These are phyloP conservation scores for Micromonas pusilla DNA, from an alignment of 139 green algal genomes.

Conservation along the genomic window DNA sequence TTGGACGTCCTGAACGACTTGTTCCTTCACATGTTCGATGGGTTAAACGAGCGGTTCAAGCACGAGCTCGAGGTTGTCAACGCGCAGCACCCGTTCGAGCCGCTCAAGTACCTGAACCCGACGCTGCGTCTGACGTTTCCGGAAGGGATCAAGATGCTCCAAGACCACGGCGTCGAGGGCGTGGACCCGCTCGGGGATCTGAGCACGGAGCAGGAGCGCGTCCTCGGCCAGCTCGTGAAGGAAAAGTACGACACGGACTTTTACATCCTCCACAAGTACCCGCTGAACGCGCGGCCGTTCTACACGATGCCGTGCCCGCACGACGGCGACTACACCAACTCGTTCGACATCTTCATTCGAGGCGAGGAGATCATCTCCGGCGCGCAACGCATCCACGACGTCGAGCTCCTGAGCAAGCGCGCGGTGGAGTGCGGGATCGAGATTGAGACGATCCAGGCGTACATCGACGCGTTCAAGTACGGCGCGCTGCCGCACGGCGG, in stretches of 20 bases:
- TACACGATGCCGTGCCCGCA: slow-evolving; percentile 96
- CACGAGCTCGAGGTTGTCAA: slow-evolving; percentile 60
- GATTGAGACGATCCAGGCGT: slow-evolving; percentile 73
- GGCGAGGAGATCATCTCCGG: slow-evolving; percentile 97
- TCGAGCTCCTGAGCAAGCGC: slow-evolving; percentile 65
- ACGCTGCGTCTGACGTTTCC: slow-evolving; percentile 74
- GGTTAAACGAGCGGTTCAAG: slow-evolving; percentile 50
- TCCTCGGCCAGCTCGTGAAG: slow-evolving; percentile 84
- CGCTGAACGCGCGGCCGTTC: slow-evolving; percentile 71
- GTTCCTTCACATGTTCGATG: slow-evolving; percentile 89
- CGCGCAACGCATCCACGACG: slow-evolving; percentile 88
- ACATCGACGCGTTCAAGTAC: slow-evolving; percentile 90
- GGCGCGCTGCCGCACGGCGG: slow-evolving; percentile 83
- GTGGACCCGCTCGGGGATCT: slow-evolving; percentile 84
- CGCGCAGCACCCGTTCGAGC: slow-evolving; percentile 84
- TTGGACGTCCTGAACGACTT: slow-evolving; percentile 89
- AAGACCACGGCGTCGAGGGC: slow-evolving; percentile 53
- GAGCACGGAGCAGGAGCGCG: slow-evolving; percentile 82
- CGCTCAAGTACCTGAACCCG: slow-evolving; percentile 60
- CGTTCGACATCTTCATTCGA: slow-evolving; percentile 97
- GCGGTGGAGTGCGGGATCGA: slow-evolving; percentile 61
- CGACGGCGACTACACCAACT: slow-evolving; percentile 83
- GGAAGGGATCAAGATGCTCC: slow-evolving; percentile 88
- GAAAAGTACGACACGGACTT: slow-evolving; percentile 95
- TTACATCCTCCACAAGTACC: slow-evolving; percentile 79